Evolutionary conservation across 2,329 filamentous ascomycete species (phyloP).

Genomic region (Botrytis tulipae): DNA sequence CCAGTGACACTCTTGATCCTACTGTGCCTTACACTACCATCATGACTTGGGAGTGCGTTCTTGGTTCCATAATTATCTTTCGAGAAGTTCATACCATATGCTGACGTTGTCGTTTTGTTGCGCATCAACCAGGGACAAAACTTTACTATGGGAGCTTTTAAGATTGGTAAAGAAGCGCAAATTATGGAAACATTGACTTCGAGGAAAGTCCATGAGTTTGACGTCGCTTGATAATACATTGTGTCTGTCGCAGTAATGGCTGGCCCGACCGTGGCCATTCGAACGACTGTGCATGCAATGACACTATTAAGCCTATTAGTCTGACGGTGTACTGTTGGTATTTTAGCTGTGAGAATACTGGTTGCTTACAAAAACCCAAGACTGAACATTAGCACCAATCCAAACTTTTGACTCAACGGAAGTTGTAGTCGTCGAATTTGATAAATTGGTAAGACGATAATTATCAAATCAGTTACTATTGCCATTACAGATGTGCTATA

Average conservation of each 20-base stretch:
- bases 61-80: neutral
- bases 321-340: neutral
- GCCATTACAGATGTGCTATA: conserved; percentile 66
- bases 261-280: neutral
- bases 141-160: conserved; percentile 1
- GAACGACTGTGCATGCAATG: neutral
- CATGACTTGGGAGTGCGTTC: neutral
- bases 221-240: conserved; percentile 47
- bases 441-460: conserved; percentile 51
- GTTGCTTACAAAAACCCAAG: neutral
- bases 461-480: conserved; percentile 60
- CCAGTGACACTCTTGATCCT: neutral
- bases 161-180: conserved; percentile 41
- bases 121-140: conserved; percentile 13
- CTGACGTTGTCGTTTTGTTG: neutral
- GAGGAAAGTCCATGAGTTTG: conserved; percentile 37
- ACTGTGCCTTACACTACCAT: neutral
- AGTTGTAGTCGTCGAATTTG: conserved; percentile 48
- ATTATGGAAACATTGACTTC: conserved; percentile 41
- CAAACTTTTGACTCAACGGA: neutral
- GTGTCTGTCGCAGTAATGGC: neutral
- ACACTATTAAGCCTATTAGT: neutral
- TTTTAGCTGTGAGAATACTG: neutral
- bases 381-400: neutral
- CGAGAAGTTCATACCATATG: neutral